phyloP scores from a whole-genome alignment of 163 green algal genomes.

The Scenedesmus sp. region DNA sequence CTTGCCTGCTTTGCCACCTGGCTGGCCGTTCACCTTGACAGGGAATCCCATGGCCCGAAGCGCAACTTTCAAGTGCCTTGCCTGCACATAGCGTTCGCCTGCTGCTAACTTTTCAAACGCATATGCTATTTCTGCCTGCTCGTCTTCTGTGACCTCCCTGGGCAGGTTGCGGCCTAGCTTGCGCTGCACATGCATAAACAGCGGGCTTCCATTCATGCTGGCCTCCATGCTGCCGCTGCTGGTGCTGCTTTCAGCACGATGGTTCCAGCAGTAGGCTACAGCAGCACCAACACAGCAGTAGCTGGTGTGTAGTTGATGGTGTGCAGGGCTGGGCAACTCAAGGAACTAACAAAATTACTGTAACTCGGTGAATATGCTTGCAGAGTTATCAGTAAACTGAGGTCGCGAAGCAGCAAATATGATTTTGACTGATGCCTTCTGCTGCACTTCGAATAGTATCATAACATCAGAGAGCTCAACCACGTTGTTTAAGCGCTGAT shows the following conservation, averaged over 20 bases:
- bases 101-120: slow-evolving; percentile 65
- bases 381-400: not conserved
- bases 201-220: slow-evolving; percentile 6
- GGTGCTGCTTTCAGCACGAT: not conserved
- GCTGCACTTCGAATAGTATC: not conserved
- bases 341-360: too few relatives aligned
- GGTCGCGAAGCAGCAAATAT: not conserved
- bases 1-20: slow-evolving; percentile 14
- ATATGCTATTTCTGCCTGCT: slow-evolving; percentile 61
- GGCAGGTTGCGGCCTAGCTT: not conserved
- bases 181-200: slow-evolving; percentile 21
- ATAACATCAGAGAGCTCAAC: not conserved
- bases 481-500: too few relatives aligned
- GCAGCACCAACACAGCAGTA: not conserved
- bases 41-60: slow-evolving; percentile 61
- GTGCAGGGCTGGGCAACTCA: not conserved
- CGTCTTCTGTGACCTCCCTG: slow-evolving; percentile 31
- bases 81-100: slow-evolving; percentile 45
- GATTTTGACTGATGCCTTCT: not conserved
- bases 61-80: slow-evolving; percentile 54
- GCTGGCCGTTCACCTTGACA: slow-evolving; percentile 2
- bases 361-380: not conserved
- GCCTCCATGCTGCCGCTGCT: slow-evolving; percentile 19
- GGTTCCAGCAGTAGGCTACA: not conserved
- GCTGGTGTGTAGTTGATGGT: not conserved